Evolutionary conservation across 140 eudicot species (phyloP).

Genomic region (Senecio squalidus): DNA sequence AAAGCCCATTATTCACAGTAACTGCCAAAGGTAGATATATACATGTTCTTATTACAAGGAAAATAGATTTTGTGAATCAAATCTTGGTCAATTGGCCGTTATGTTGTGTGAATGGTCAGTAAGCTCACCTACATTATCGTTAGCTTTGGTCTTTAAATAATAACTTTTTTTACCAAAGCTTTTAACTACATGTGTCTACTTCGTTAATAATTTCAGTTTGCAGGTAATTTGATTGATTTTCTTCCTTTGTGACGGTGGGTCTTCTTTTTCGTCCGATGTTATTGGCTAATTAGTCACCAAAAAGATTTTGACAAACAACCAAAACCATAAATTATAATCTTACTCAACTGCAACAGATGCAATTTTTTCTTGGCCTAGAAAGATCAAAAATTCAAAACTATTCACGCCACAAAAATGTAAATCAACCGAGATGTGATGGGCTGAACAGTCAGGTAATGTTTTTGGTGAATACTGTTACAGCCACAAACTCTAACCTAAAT

Average conservation of each 20-base stretch:
- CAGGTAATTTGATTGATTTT: too few species aligned
- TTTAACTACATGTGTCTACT: slow-evolving; percentile 7
- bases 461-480: too few species aligned
- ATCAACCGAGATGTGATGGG: not conserved
- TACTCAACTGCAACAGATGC: not conserved
- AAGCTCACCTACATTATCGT: slow-evolving; percentile 11
- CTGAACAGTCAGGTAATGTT: not conserved
- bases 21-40: not conserved
- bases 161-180: not conserved
- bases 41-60: not conserved
- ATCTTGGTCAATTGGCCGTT: slow-evolving; percentile 6
- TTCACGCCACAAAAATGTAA: not conserved
- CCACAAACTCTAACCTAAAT: not conserved
- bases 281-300: slow-evolving; percentile 21
- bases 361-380: too few species aligned
- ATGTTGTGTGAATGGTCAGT: slow-evolving; percentile 19
- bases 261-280: too few species aligned
- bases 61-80: not conserved
- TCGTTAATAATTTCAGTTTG: too few species aligned
- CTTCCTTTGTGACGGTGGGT: too few species aligned
- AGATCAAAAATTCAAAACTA: too few species aligned
- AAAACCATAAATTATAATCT: not conserved
- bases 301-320: not conserved
- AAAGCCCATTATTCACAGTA: not conserved
- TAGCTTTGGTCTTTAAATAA: not conserved